These are phyloP conservation scores for Aspergillus nomiae DNA, from an alignment of 2,329 filamentous ascomycete species.

Conservation along the genomic window DNA sequence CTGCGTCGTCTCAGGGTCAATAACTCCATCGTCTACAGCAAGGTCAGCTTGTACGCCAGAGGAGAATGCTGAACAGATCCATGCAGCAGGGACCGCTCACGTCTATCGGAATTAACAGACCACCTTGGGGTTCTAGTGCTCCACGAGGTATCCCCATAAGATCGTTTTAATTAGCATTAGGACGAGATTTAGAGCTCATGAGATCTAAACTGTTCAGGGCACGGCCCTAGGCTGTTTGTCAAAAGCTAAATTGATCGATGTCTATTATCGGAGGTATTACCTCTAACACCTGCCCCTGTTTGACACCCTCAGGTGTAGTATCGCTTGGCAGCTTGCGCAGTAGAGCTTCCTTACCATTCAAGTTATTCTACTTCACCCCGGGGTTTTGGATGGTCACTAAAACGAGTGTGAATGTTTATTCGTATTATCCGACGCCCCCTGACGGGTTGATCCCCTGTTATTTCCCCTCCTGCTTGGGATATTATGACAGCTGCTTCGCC, in stretches of 20 bases:
- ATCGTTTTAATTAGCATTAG: too few species aligned
- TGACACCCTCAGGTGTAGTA: slow-evolving; percentile 36
- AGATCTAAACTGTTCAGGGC: slow-evolving; percentile 28
- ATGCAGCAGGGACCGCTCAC: slow-evolving; percentile 26
- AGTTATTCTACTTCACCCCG: slow-evolving; percentile 37
- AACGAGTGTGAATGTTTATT: neutral
- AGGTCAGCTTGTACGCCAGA: neutral
- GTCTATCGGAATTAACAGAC: neutral
- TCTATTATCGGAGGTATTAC: slow-evolving; percentile 14
- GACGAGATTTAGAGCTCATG: too few species aligned
- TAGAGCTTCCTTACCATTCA: slow-evolving; percentile 34
- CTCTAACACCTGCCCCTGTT: slow-evolving; percentile 34
- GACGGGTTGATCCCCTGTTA: slow-evolving; percentile 33
- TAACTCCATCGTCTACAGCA: neutral
- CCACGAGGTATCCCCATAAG: too few species aligned
- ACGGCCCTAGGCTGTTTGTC: slow-evolving; percentile 27
- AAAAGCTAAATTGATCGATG: neutral
- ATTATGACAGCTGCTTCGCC: slow-evolving; percentile 35
- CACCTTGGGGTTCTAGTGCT: neutral
- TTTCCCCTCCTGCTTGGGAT: slow-evolving; percentile 33
- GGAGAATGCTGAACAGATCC: neutral
- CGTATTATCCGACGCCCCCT: slow-evolving; percentile 14
- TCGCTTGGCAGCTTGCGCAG: slow-evolving; percentile 34
- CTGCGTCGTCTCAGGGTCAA: neutral
- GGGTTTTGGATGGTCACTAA: slow-evolving; percentile 37